Evolutionary conservation across 164 flowering plant genomes (phyloP).

Genomic region (Annona cherimola): DNA sequence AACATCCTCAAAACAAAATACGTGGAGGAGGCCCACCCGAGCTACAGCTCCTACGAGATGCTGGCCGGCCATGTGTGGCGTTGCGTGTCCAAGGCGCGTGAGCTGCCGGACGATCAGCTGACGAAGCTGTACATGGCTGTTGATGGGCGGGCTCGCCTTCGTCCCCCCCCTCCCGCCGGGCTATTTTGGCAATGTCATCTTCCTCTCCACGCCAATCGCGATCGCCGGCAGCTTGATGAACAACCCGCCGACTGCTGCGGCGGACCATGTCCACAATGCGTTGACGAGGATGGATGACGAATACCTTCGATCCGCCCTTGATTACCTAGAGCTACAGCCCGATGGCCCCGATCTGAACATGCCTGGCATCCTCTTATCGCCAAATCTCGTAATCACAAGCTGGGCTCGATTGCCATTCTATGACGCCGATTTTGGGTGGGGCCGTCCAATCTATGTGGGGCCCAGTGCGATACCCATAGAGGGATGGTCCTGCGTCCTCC

Average conservation of each 20-base stretch:
- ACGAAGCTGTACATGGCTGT: constrained; percentile 14
- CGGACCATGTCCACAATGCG: constrained; percentile 38
- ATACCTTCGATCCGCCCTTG: constrained; percentile 46
- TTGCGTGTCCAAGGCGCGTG: constrained; percentile 29
- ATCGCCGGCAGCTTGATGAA: constrained; percentile 18
- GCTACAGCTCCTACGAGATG: constrained; percentile 21
- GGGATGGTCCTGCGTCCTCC: constrained; percentile 32
- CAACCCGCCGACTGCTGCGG: constrained; percentile 28
- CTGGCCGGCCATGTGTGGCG: constrained; percentile 35
- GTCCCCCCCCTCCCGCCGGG: constrained; percentile 19
- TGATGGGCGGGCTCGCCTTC: constrained; percentile 18
- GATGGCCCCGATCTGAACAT: constrained; percentile 48
- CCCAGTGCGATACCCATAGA: constrained; percentile 30
- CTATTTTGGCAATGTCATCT: constrained; percentile 28
- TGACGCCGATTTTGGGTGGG: constrained; percentile 46
- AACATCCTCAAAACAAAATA: constrained; percentile 38
- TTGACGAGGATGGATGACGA: constrained; percentile 24
- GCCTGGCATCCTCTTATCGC: constrained; percentile 39
- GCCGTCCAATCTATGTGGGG: constrained; percentile 37
- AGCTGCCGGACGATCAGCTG: constrained; percentile 10
- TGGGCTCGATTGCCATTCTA: constrained; percentile 29
- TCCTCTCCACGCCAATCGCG: constrained; percentile 2
- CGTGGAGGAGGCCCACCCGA: constrained; percentile 25
- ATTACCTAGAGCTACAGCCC: constrained; percentile 60
- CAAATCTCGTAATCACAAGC: constrained; percentile 29